Base-by-base conservation (phyloP, 169 alveolate species). In the Eimeria acervulina region DNA sequence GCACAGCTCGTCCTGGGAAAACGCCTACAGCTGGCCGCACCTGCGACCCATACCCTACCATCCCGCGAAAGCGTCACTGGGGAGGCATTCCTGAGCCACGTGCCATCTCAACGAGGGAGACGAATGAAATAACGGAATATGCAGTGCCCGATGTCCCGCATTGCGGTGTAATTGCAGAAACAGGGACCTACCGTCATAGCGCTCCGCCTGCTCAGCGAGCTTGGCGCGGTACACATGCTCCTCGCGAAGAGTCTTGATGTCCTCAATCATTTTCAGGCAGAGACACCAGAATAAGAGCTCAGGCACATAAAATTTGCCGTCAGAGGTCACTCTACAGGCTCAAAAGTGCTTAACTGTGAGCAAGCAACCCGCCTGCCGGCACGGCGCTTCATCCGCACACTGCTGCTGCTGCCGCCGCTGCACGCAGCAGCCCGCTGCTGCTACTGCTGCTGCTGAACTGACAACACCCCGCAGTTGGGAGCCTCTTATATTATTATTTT, bases 191-290 rank as follows among this genome's bases (percentile, higher is more conserved):
- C 97, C 99, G 96, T 99, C 99, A 97, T 99, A 99, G 97, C 99
- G 99, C 97, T 99, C 99, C 55, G 99, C 99, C 98, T 99, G 99
- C 98, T 99, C 99, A 26, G 99, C 99, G 90, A 99, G 99, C 98
- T 99, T 99, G 90, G 98, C 98, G 78, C 96, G 96, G 97, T 97
- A 97, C 83, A 97, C 98, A 94, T 92, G 81, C 85, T 68, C 96
- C 47, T 92, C 97, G 59, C 97, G 92, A 76, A 76, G 74, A 70
- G 89, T 83, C 87, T 83, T 90, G 90, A 87, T 95, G 74, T 95
- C 97, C 93, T 85, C 96, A 83, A 95, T 90, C 97, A 95, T 95
- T 74, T 90, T 95, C 94, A 31, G n/a, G 95, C 51, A 88, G 94
- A 84, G 93, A 84, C 93, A 84, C 93, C 93, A 84, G 78, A 84